Conservation (phyloP, 352 stramenopile genomes). For the Globisporangium solare region DNA sequence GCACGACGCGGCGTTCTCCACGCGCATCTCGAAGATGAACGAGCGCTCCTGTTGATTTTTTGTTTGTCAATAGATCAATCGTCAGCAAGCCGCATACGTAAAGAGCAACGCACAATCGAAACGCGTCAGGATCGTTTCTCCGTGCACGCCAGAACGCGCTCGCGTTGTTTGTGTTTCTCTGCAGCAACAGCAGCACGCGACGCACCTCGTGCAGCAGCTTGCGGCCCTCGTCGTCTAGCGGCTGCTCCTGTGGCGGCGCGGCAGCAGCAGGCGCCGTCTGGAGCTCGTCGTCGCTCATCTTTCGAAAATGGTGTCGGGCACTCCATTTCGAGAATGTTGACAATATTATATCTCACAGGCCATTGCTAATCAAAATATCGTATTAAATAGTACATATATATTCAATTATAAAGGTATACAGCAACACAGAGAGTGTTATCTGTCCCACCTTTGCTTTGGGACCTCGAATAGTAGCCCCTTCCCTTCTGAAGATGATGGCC, state of each 20-base stretch:
- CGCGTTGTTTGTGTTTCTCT: background rate
- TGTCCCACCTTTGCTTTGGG: too few species aligned
- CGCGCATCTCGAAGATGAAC: conserved; percentile 80
- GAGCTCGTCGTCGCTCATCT: background rate
- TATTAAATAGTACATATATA: too few species aligned
- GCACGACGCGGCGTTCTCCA: conserved; percentile 59
- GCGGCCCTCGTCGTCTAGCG: conserved; percentile 11
- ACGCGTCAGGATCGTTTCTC: background rate
- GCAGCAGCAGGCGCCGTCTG: too few species aligned
- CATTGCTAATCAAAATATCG: too few species aligned
- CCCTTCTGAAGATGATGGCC: background rate
- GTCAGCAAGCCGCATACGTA: background rate
- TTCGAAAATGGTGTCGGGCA: background rate
- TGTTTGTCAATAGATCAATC: too few species aligned
- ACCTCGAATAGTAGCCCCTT: background rate
- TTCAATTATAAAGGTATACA: too few species aligned
- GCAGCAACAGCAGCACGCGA: background rate
- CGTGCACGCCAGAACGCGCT: background rate
- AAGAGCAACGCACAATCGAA: background rate
- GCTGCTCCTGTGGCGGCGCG: background rate
- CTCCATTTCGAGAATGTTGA: background rate
- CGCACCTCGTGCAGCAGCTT: conserved; percentile 16
- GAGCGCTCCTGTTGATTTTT: conserved; percentile 62
- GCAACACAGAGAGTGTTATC: too few species aligned
- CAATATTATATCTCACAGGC: too few species aligned